Base-by-base conservation (phyloP, 805 yeast genomes). In the Komagataella phaffii region DNA sequence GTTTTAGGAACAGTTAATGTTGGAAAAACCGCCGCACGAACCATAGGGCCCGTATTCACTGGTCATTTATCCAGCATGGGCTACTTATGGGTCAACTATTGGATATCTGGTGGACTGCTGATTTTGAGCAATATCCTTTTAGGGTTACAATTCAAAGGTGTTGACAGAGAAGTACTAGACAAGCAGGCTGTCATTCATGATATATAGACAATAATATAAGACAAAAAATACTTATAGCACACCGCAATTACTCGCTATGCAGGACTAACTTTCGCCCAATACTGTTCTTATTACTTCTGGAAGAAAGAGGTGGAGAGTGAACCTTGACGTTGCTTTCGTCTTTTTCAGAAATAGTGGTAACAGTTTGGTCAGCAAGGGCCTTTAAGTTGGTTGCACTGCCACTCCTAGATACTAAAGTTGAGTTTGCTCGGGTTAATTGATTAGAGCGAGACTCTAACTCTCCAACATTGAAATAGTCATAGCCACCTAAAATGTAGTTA, bases 1-100 rank as follows among this genome's bases (percentile, higher is more conserved):
- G 89, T 85, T 1, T 75, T 89, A 80, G 96, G 96, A 1, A 71
- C 85, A 1, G 96, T 89, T 7, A 89, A 88, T 60, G 81, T 89
- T 44, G 88, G 85, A 23, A 88, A 88, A 64, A 90, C 96, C 1
- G 74, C 86, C 56, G 95, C 95, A 0, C 73, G 95, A 54, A 80
- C 93, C 47, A 62, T 86, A 8, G 95, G 96, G 0, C 96, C 96
- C 1, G 59, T 79, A 3, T 76, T 85, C 58, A 85, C 95, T 2
- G 97, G 97, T 3, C 64, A 72, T 24, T 67, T 88, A 49, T 93
- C 95, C 0, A 73, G 74, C 23, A 56, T 58, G 7, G 73, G 73
- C 1, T 58, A 59, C 2, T 63, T 84, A 21, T 67, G 75, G 67
- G 56, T 69, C 45, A 78, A 85, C 30, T 84, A 75, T 53, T 54